A percentile compares a stretch with the other conserved stretches of the same genome.
These are phyloP conservation scores for Aspergillus phoenicis DNA, from an alignment of 2,329 filamentous ascomycete genomes.

Conservation along the genomic window DNA sequence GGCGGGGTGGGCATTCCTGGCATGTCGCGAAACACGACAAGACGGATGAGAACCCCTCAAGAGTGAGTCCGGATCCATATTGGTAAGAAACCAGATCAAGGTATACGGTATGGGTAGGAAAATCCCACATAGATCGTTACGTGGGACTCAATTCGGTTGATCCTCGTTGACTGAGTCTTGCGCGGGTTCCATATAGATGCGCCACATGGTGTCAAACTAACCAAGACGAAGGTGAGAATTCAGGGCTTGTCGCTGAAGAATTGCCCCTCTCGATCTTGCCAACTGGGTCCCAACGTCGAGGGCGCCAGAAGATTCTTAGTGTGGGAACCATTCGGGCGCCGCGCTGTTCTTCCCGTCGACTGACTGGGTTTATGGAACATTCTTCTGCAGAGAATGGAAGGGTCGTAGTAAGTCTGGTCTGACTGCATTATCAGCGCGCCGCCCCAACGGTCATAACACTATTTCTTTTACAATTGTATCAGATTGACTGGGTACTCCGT, in stretches of 20 bases:
- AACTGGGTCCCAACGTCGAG: neutral
- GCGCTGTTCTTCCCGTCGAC: neutral
- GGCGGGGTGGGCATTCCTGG: neutral
- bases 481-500: too few relatives aligned
- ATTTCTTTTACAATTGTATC: too few relatives aligned
- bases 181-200: neutral
- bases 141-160: too few relatives aligned
- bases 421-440: neutral
- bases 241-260: neutral
- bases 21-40: neutral
- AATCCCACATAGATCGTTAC: too few relatives aligned
- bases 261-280: neutral
- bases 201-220: neutral
- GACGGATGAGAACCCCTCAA: neutral
- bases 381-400: neutral
- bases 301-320: neutral
- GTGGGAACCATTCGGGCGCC: neutral
- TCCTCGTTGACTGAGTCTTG: too few relatives aligned
- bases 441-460: too few relatives aligned
- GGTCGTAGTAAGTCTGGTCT: too few relatives aligned
- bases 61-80: neutral
- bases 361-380: neutral
- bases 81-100: neutral
- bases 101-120: too few relatives aligned
- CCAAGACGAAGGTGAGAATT: neutral